Conservation (phyloP, 345 rosid species). For the Hibiscus tridactylites region DNA sequence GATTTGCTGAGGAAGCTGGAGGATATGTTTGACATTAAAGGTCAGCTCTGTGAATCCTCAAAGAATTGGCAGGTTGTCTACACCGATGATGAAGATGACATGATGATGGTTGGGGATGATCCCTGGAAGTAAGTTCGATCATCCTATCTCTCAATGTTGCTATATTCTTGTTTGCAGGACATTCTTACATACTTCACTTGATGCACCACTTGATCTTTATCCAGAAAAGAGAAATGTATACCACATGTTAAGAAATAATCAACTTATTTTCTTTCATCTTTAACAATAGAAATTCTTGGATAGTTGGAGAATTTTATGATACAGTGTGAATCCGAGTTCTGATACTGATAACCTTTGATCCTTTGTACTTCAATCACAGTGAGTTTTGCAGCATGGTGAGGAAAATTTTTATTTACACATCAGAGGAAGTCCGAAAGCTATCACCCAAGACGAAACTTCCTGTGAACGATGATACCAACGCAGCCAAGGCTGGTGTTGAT, state of each 20-base stretch:
- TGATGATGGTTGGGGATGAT: constrained; percentile 99
- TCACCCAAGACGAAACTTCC: constrained; percentile 65
- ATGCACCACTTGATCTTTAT: not conserved
- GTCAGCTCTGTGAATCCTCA: constrained; percentile 64
- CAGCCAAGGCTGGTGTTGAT: constrained; percentile 32
- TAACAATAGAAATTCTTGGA: not conserved
- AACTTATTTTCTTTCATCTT: not conserved
- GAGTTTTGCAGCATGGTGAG: constrained; percentile 96
- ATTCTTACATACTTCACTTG: not conserved
- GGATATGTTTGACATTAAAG: constrained; percentile 84
- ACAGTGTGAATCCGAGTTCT: not conserved
- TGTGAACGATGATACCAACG: constrained; percentile 31
- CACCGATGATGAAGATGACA: constrained; percentile 95
- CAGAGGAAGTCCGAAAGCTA: constrained; percentile 80
- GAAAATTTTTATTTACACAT: constrained; percentile 80
- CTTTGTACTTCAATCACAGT: constrained; percentile 31
- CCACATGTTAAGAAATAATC: not conserved
- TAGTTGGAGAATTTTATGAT: not conserved
- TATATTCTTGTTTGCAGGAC: not conserved
- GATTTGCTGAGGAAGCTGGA: constrained; percentile 78
- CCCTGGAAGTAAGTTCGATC: constrained; percentile 86
- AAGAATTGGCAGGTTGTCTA: constrained; percentile 95
- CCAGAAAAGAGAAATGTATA: not conserved
- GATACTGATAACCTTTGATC: not conserved
- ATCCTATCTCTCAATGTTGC: not conserved